Base-by-base conservation (phyloP, 1,139 yeast genomes). In the Debaryomyces robertsiae region DNA sequence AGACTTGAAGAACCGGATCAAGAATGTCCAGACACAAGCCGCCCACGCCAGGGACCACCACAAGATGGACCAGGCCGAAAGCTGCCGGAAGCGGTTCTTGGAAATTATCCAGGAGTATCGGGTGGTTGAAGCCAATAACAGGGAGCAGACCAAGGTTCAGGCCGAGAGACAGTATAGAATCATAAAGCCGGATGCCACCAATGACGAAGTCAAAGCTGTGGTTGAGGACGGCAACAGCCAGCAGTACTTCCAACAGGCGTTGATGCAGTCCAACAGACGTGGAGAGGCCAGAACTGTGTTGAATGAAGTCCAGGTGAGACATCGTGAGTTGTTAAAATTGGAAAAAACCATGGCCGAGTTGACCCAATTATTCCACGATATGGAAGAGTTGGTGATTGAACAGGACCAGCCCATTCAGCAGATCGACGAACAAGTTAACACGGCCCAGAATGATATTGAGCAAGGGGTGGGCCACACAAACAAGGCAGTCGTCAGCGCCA, bases 201-300 rank as follows among this genome's bases (percentile, higher is more conserved):
- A 86, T 23, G 88, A 78, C 36, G 96, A 91, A 65, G 81, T 87
- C 44, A 80, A 77, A 53, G 86, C 82, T 44, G 97, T 95, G 32
- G 82, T 88, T 42, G 95, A 85, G 54, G 93, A 87, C 57, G 82
- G 82, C 40, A 86, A 86, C 53, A 85, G 90, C 41, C 89, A 86
- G 60, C 98, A 91, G 67, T 86, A 90, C 57, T 93, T 93, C 69
- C 91, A 94, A 48, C 96, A 90, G 67, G 97, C 97, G 11, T 75
- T 93, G 52, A 73, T 89, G 76, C 89, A 85, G 69, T 85, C 95
- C 43, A 88, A 89, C 65, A 84, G 97, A 69, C 83, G 95, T 58
- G 98, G 98, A 53, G 96, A 93, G 67, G 98, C 98, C 39, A 81
- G 95, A 63, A 82, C 96, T 27, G 98, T 95, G 3, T 77, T 93